Evolutionary conservation across 108 stramenopile genomes (phyloP).

Genomic region (Nitzschia palea): DNA sequence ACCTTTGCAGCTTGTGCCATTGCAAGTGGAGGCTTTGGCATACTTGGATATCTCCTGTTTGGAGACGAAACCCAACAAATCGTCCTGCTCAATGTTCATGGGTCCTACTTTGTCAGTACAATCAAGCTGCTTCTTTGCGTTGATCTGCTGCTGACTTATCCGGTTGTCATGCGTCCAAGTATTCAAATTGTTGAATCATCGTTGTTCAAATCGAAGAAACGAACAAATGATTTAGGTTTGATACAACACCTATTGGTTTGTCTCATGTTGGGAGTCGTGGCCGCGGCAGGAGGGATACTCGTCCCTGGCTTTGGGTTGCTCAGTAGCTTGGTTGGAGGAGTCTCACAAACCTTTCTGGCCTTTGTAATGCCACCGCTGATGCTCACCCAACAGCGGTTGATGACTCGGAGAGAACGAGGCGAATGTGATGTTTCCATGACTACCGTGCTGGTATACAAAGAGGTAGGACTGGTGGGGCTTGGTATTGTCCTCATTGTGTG

Average conservation of each 20-base stretch:
- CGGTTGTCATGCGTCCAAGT: slow-evolving; percentile 35
- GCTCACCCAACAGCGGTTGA: slow-evolving; percentile 7
- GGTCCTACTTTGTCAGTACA: slow-evolving; percentile 2
- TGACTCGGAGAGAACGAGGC: neutral
- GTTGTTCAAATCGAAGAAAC: neutral
- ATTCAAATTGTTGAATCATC: slow-evolving; percentile 23
- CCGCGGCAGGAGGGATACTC: slow-evolving; percentile 17
- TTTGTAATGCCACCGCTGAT: slow-evolving; percentile 36
- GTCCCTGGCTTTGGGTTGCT: slow-evolving; percentile 34
- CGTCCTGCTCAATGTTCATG: slow-evolving; percentile 28
- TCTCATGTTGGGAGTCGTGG: slow-evolving; percentile 12
- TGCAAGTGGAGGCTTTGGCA: slow-evolving; percentile 25
- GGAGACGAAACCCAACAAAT: slow-evolving; percentile 29
- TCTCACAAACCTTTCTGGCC: slow-evolving; percentile 38
- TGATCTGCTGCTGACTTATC: slow-evolving; percentile 37
- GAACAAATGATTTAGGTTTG: neutral
- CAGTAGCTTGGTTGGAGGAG: slow-evolving; percentile 37
- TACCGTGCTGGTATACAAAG: neutral
- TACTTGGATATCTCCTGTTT: slow-evolving; percentile 28
- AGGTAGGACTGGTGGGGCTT: slow-evolving; percentile 4
- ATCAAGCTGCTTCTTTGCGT: slow-evolving; percentile 31
- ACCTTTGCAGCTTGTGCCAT: slow-evolving; percentile 29
- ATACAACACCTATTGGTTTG: slow-evolving; percentile 11
- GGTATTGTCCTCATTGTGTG: slow-evolving; percentile 24
- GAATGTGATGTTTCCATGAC: neutral